These are phyloP conservation scores for Homolaphlyctis polyrhiza DNA, from an alignment of 371 early-diverging fungal species.

Conservation along the genomic window DNA sequence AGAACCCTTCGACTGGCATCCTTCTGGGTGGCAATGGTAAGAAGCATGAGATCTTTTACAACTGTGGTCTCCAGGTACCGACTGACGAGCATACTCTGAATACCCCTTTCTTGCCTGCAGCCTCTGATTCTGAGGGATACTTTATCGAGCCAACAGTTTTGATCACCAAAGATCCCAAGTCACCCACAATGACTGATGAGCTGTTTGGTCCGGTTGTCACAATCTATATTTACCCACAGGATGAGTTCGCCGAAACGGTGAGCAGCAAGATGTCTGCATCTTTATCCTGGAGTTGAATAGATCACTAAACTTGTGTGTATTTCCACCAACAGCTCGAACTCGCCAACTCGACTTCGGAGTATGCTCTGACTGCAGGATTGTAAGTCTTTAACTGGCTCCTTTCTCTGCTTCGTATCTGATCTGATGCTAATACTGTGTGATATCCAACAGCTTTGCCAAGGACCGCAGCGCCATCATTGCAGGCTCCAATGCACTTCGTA, in stretches of 20 bases:
- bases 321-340: conserved; percentile 46
- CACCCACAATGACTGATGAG: conserved; percentile 88
- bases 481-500: conserved; percentile 72
- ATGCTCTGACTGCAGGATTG: conserved; percentile 79
- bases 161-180: conserved; percentile 75
- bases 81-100: no score
- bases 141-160: conserved; percentile 90
- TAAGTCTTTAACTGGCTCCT: not conserved
- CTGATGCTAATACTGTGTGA: not conserved
- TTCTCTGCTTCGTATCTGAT: not conserved
- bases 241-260: conserved; percentile 61
- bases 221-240: conserved; percentile 84
- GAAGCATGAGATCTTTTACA: no score
- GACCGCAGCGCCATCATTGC: conserved; percentile 74
- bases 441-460: conserved; percentile 62
- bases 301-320: not conserved
- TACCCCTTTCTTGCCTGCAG: conserved; percentile 16
- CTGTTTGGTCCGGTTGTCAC: conserved; percentile 98
- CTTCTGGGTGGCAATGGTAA: conserved; percentile 37
- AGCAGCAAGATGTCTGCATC: not conserved
- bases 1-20: conserved; percentile 25
- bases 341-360: conserved; percentile 74
- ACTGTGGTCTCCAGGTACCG: no score
- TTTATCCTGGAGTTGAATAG: not conserved
- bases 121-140: conserved; percentile 76